Conservation (phyloP, 116 monocot species). For the Posidonia oceanica region DNA sequence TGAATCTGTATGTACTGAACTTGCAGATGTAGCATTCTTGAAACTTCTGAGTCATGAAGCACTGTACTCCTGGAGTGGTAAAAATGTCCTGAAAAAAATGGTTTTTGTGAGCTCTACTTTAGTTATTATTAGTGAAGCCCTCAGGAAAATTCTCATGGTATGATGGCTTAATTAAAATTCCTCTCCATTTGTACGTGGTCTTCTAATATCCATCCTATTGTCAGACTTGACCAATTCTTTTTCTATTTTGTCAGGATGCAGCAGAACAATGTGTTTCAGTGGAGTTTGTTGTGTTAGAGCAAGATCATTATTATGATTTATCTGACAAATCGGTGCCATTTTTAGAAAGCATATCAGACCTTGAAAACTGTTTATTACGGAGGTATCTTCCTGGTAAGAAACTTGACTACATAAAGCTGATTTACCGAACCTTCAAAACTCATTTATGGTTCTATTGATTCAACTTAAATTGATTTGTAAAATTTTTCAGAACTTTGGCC, state of each 20-base stretch:
- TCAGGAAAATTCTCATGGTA: constrained; percentile 55
- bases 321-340: constrained; percentile 26
- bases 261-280: constrained; percentile 53
- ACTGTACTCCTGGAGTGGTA: constrained; percentile 47
- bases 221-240: neutral
- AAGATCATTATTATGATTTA: constrained; percentile 16
- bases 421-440: neutral
- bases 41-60: constrained; percentile 41
- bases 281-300: constrained; percentile 63
- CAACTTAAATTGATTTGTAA: too few species aligned
- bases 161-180: neutral
- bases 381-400: constrained; percentile 56
- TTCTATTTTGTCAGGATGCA: constrained; percentile 38
- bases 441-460: too few species aligned
- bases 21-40: constrained; percentile 33
- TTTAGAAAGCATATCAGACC: constrained; percentile 34
- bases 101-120: constrained; percentile 35
- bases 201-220: neutral
- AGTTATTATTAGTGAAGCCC: constrained; percentile 28
- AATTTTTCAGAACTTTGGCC: too few species aligned
- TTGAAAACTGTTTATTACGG: constrained; percentile 55
- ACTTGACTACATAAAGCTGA: neutral
- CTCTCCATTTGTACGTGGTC: neutral
- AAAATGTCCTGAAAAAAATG: constrained; percentile 58
- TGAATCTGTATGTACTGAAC: neutral